Evolutionary conservation across 192 early-diverging fungal species (phyloP).

Genomic region (Pilobolus umbonatus): DNA sequence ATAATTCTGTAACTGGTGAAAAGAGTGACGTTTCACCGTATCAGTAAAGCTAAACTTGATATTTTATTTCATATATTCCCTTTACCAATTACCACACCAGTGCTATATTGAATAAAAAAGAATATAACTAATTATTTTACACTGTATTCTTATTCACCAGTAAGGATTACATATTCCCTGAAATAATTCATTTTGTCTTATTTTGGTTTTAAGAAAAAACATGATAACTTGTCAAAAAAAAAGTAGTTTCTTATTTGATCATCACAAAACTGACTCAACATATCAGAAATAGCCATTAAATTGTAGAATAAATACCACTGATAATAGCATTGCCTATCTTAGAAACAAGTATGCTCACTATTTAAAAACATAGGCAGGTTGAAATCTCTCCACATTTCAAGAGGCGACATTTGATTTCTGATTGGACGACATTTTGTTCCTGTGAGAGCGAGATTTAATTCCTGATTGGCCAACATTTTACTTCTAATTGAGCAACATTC

Average conservation of each 20-base stretch:
- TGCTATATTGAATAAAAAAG: conserved; percentile 4
- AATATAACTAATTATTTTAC: conserved; percentile 9
- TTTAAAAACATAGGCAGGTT: neutral
- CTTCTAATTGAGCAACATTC: neutral
- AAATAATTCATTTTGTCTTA: no score
- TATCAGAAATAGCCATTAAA: neutral
- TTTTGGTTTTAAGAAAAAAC: neutral
- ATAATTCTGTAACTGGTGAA: neutral
- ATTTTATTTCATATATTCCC: neutral
- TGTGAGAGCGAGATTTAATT: no score
- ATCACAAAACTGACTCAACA: neutral
- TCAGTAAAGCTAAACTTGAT: neutral
- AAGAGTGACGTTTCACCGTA: neutral
- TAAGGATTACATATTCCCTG: conserved; percentile 3
- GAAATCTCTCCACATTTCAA: neutral
- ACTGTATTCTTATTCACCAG: conserved; percentile 1
- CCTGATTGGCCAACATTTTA: neutral
- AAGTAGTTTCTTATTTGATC: neutral
- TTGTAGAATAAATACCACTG: neutral
- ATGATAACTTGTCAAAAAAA: neutral
- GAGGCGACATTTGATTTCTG: neutral
- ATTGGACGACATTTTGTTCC: neutral
- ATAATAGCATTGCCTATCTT: neutral
- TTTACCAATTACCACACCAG: conserved; percentile 2
- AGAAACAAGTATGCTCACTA: neutral